Base-by-base conservation (phyloP, 768 basidiomycete genomes). In the Termitomyces sp. region DNA sequence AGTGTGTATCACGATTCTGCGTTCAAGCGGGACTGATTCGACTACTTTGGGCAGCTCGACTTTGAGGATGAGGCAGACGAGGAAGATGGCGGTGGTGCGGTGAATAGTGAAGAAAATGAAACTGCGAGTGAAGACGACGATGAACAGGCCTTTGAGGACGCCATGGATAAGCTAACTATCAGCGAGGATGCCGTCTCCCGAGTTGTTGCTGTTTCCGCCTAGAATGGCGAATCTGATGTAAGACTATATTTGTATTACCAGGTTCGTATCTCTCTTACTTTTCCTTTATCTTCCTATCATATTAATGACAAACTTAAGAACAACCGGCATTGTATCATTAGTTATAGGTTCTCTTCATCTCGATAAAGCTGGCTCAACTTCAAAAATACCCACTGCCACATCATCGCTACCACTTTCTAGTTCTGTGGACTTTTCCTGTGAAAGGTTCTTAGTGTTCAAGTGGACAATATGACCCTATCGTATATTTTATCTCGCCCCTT, bases 31-130 rank as follows among this genome's bases (percentile, higher is more conserved):
- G 6, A 42, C 51, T 47, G 14, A 57, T 61, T 46, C 5, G 56
- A 60, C 60, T 42, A 53, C 33, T 58, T 26, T 22, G 6, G 9
- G 2, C 24, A 94, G 90, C 83, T 94, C 58, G 93, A 94, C 66
- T 92, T 82, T 66, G 90, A 93, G 65, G 90, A 93, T 63, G 86
- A 90, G 56, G 76, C 78, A n/a, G 76, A 79, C 0, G 74, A 77
- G 7, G 86, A 85, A 18, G 78, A 79, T 4, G 80, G 75, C 10
- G 75, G 73, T 4, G 77, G 71, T 20, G 75, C 74, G 36, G 77
- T 72, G 33, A 75, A 69, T 1, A 71, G 72, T 40, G 77, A 73
- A 47, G 72, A 72, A 42, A 75, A 77, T n/a, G 73, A 72, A 30
- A 70, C 71, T 30, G 73, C 75, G 24, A 77, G 73, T 45, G 72